phyloP scores from a whole-genome alignment of 371 early-diverging fungal genomes.

The Mucor lusitanicus region DNA sequence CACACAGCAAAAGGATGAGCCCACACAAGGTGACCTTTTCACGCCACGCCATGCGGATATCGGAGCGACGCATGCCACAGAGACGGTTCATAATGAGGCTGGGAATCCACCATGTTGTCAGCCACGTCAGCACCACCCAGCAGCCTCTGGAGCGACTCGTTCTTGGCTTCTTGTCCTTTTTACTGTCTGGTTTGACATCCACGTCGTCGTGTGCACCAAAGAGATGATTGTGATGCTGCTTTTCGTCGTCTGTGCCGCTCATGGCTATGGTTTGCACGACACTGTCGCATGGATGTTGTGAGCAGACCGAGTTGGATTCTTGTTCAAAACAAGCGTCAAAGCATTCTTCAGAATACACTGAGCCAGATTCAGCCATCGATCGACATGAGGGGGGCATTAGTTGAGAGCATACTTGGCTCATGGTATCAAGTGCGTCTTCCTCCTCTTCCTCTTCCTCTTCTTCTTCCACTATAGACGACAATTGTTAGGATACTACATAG shows the following conservation, averaged over 20 bases:
- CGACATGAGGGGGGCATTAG: slow-evolving; percentile 15
- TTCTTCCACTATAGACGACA: no score
- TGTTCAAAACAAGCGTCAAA: slow-evolving; percentile 31
- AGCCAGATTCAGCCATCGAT: slow-evolving; percentile 24
- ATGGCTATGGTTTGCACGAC: not conserved
- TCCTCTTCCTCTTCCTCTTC: slow-evolving; percentile 8
- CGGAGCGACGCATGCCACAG: slow-evolving; percentile 75
- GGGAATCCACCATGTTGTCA: slow-evolving; percentile 89
- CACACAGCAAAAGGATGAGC: slow-evolving; percentile 65
- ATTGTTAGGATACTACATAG: no score
- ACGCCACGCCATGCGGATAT: slow-evolving; percentile 87
- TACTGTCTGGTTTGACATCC: not conserved
- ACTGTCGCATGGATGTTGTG: slow-evolving; percentile 30
- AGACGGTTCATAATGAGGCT: slow-evolving; percentile 51
- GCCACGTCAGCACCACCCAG: slow-evolving; percentile 86
- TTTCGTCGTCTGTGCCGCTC: slow-evolving; percentile 7
- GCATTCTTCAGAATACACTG: slow-evolving; percentile 53
- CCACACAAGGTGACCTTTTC: slow-evolving; percentile 84
- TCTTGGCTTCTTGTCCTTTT: slow-evolving; percentile 15
- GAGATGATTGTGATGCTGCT: slow-evolving; percentile 11
- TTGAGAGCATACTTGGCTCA: slow-evolving; percentile 19
- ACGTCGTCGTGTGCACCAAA: slow-evolving; percentile 3
- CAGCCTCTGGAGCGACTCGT: slow-evolving; percentile 53
- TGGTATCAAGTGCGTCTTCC: slow-evolving; percentile 12
- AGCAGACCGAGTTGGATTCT: slow-evolving; percentile 32